phyloP scores from a whole-genome alignment of 208 protist species.

The Trypanosoma lewisi region DNA sequence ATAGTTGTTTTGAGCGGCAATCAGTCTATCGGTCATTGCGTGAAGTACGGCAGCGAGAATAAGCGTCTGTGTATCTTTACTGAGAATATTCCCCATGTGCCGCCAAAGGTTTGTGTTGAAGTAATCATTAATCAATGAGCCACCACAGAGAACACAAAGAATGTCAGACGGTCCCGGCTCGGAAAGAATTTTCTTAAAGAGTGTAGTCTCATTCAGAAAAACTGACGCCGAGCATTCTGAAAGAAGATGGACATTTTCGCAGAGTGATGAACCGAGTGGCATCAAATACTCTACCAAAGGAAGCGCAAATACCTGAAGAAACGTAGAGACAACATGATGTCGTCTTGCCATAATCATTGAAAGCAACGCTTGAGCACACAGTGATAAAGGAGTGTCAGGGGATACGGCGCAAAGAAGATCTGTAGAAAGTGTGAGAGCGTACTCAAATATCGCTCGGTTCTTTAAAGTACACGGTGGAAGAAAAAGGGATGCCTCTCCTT shows the following conservation, averaged over 20 bases:
- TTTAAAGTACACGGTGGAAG: conserved; percentile 38
- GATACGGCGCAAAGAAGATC: conserved; percentile 64
- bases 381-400: conserved; percentile 30
- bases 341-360: conserved; percentile 39
- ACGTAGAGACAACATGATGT: conserved; percentile 44
- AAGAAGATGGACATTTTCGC: conserved; percentile 41
- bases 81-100: conserved; percentile 11
- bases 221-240: conserved; percentile 27
- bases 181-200: conserved; percentile 20
- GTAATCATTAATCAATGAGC: conserved; percentile 21
- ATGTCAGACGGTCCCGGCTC: conserved; percentile 11
- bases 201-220: conserved; percentile 6
- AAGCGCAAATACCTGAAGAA: conserved; percentile 54
- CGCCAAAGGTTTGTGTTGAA: conserved; percentile 24
- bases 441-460: conserved; percentile 45
- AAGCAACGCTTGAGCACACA: conserved; percentile 39
- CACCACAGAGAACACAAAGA: conserved; percentile 25
- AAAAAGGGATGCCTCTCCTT: conserved; percentile 20
- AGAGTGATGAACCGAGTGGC: conserved; percentile 31
- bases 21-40: conserved; percentile 45
- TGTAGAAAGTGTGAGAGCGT: conserved; percentile 52
- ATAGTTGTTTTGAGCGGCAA: conserved; percentile 74
- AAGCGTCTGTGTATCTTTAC: conserved; percentile 8
- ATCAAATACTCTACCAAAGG: conserved; percentile 31
- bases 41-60: conserved; percentile 33